These are phyloP conservation scores for Aschersonia sp. DNA, from an alignment of 2,329 filamentous ascomycete species.

Conservation along the genomic window DNA sequence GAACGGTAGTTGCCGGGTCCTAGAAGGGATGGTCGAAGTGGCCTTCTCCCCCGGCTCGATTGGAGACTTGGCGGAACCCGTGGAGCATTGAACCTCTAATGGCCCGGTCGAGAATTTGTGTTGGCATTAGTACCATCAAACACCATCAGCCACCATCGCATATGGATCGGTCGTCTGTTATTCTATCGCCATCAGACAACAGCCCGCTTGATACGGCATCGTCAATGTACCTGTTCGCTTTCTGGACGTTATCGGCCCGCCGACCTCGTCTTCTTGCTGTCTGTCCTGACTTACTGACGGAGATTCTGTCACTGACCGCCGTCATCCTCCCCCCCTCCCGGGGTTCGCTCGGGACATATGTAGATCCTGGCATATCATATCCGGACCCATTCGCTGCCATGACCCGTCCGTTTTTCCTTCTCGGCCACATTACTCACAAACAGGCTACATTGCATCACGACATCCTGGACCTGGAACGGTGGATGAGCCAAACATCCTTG, in stretches of 20 bases:
- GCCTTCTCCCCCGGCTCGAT: background rate
- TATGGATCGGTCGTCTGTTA: too few species aligned
- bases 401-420: background rate
- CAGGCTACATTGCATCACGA: background rate
- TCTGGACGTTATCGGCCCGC: too few species aligned
- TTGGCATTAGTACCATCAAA: too few species aligned
- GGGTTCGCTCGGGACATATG: background rate
- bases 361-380: constrained; percentile 1
- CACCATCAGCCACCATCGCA: too few species aligned
- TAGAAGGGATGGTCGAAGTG: background rate
- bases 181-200: too few species aligned
- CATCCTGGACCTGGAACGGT: background rate
- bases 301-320: background rate
- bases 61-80: background rate
- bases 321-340: background rate
- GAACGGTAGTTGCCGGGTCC: background rate
- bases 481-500: background rate
- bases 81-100: too few species aligned
- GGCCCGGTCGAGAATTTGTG: too few species aligned
- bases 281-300: background rate
- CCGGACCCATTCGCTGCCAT: background rate
- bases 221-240: too few species aligned
- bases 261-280: too few species aligned
- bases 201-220: too few species aligned
- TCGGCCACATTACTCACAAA: background rate